Evolutionary conservation across 1,284 basidiomycete species (phyloP), one percentile per base, ranked within the genome.

Genomic region (Tylopilus sp.): DNA sequence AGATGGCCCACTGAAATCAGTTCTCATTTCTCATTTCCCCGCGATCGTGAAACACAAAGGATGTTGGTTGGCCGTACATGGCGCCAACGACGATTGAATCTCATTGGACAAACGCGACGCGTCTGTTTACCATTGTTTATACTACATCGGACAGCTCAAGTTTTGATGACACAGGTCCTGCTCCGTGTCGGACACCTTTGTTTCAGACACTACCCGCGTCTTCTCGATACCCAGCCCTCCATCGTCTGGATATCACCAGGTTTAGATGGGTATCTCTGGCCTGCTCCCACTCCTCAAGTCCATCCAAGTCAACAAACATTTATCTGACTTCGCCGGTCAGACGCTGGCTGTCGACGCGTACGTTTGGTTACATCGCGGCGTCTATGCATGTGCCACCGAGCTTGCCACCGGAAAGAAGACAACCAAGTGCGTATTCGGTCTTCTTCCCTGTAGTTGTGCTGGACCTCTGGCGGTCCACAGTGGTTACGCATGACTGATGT

Each of bases 331-430:
- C 66, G 70, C 78, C 43, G 92, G 90, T 9, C 83, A 93, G 65
- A 89, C 84, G 2, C 69, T 93, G 33, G 91, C 87, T 3, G 81
- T 92, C 39, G 89, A 95, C 73, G 90, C 83, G 38, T 97, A 99
- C 70, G 95, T 96, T 41, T 98, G 96, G 96, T 78, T 99, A n/a
- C 97, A 99, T 68, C 84, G 87, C 58, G 97, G 94, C 11, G 84
- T 92, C 1, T 96, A 92, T 65, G 79, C 88, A 0, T 99, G 97
- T 70, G 91, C 97, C 36, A 81, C 88, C 15, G 93, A 97, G 56
- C 72, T 99, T 38, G 93, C 92, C 12, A 89, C 86, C 1, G 92
- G 92, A 18, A 84, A 84, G 63, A 75, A 71, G 45, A 96, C 95
- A 1, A 81, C 79, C 49, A 93, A 84, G 91, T 94, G 59, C 3